Base-by-base conservation (phyloP, 345 rosid genomes). In the Eucalyptus pauciflora region DNA sequence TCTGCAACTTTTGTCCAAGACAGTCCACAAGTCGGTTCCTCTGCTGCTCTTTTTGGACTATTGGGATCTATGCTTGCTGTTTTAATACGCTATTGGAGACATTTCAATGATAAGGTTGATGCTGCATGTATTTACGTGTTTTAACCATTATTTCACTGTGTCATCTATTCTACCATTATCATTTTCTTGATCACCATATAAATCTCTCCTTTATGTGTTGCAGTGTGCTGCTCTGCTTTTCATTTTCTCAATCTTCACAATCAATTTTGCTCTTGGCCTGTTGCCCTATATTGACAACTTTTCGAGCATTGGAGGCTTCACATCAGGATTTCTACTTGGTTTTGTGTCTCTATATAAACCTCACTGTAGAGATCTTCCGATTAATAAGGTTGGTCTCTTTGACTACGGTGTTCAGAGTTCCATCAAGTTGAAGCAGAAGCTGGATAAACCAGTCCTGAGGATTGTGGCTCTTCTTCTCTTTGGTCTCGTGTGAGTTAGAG, bases 251-350 rank as follows among this genome's bases (percentile, higher is more conserved):
- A 88, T 95, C 92, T 91, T 92, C 89, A 41, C 86, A 14, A 90
- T 93, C 91, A 96, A 97, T 90, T 92, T 95, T 87, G 90, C 91
- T 88, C 89, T 96, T 80, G 97, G 99, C 43, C 93, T 97, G 93
- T 95, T 97, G 50, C 99, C 99, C 52, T 94, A 91, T 86, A 85
- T 94, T 50, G 95, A 92, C 93, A 97, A 95, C 88, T 96, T 95
- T 87, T 93, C 98, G 27, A 96, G 92, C 91, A 93, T 95, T 81
- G 99, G 97, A 37, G 99, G 98, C 67, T 92, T 97, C 89, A 62
- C 95, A 67, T 94, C 99, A 29, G 99, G 99, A 87, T 71, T 93
- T 62, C 94, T 96, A 62, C 96, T 97, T 62, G 99, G 99, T 51
- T 91, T 96, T 83, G 94, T 90, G 76, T 92, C 96, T 89, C 50